Evolutionary conservation across 768 basidiomycete genomes (phyloP), one percentile per base, ranked within the genome.

Genomic region (Suillus occidentalis): DNA sequence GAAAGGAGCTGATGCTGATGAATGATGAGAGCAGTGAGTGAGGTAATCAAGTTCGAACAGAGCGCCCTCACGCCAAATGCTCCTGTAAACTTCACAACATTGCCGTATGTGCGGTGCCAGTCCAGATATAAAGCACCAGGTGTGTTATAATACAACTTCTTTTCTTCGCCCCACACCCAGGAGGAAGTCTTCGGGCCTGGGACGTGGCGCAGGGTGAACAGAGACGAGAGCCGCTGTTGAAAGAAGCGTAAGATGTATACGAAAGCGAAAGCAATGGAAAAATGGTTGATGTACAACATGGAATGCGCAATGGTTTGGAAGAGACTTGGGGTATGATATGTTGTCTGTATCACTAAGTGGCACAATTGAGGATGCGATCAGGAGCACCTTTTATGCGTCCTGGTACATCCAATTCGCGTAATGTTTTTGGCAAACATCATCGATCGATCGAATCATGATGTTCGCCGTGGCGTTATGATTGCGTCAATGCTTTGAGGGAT

Each of bases 161-260:
- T 85, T 69, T 88, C 87, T 67, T 87, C 83, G 1, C 87, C 88
- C 87, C 87, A 89, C 3, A 89, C 65, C 63, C 81, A 73, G 36
- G 85, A 87, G 34, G 77, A 79, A 8, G 76, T 39, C 22, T 69
- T 71, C 12, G 87, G 88, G 2, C 88, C 87, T 18, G 85, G 85
- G 40, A 88, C 73, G 66, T 82, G 79, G 64, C 77, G 68, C 60
- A 88, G 76, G 34, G 73, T 61, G 39, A 74, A 62, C 1, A 77
- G 69, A 65, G 71, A 67, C 25, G 73, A 75, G 53, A 83, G 22
- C n/a, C 77, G 72, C 63, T 77, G 79, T 49, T 76, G 39, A 53
- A 78, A 52, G 68, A 76, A 73, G 61, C 75, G 81, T 43, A 73
- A 55, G 20, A 82, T 55, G 64, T 72, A 69, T 40, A 75, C 65